Evolutionary conservation across 148 eudicot genomes (phyloP), one percentile per base, ranked within the genome.

Genomic region (Cornus controversa): DNA sequence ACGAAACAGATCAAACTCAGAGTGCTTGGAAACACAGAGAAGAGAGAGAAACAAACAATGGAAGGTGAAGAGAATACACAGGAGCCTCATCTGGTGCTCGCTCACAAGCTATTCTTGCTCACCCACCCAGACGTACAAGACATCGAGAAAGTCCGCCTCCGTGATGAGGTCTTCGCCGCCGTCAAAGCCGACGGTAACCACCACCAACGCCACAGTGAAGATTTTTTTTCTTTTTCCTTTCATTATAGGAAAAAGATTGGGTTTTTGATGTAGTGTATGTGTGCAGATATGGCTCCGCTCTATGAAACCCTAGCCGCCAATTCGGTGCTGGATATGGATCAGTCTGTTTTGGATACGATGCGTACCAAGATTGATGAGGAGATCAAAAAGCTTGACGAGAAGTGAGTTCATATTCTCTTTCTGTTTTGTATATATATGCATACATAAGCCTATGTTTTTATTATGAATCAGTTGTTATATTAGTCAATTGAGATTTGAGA

Each of bases 121-220:
- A 83, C 84, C 0, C 97, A 91, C 23, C 77, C 93, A 73, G 99
- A 93, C 68, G 93, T 95, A 13, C 85, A 87, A 0, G 99, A 95
- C 75, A 91, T 96, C 80, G 99, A 96, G 70, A 96, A 96, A 77
- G 90, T 96, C 69, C 83, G 83, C 47, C 94, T 93, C 76, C 92
- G 91, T 10, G 93, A 89, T 26, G 97, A 96, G 65, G 97, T 90
- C 62, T 28, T 85, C 24, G 80, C 83, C 53, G 76, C 89, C 65
- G 85, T 91, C 57, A 62, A 78, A 53, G 81, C 91, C 67, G 87
- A 90, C 65, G 88, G 98, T 96, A 86, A 72, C 81, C 28, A 2
- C 27, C 42, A 6, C 45, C 26, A 10, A 45, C 58, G 36, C 78
- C 77, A 0, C n/a, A 16, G 14, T 13, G 31, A n/a, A n/a, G n/a